Conservation (phyloP, 257 asterid genomes). For the Nicotiana noctiflora region DNA sequence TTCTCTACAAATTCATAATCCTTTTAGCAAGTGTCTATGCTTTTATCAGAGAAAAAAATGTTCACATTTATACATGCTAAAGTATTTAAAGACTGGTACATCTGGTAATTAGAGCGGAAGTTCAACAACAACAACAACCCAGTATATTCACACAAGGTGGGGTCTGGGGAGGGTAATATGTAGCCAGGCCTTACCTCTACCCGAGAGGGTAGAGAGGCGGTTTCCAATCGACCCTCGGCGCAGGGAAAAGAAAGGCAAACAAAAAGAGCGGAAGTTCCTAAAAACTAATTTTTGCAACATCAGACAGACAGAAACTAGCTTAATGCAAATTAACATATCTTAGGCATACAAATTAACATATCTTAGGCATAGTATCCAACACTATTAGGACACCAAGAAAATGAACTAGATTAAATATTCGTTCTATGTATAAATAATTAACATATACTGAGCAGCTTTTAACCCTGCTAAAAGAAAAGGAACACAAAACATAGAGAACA, state of each 20-base stretch:
- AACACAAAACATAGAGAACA: neutral
- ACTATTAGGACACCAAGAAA: neutral
- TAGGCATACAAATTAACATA: neutral
- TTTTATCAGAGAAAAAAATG: neutral
- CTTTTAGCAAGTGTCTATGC: neutral
- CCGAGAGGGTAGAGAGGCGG: too few relatives aligned
- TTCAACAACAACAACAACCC: too few relatives aligned
- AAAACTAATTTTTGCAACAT: neutral
- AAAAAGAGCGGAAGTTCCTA: neutral
- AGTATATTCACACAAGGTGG: too few relatives aligned
- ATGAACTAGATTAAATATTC: neutral
- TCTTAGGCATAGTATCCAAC: neutral
- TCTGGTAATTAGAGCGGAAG: neutral
- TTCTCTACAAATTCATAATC: neutral
- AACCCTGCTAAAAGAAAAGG: neutral
- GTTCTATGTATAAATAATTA: neutral
- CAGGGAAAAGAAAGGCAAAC: too few relatives aligned
- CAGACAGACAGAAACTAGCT: neutral
- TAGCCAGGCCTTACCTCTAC: too few relatives aligned
- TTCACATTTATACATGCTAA: neutral
- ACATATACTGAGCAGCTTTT: neutral
- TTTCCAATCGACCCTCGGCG: too few relatives aligned
- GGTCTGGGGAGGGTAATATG: too few relatives aligned
- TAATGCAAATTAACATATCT: neutral
- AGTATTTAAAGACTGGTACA: neutral